Evolutionary conservation across 306 rosid species (phyloP).

Genomic region (Erythrophleum fordii): DNA sequence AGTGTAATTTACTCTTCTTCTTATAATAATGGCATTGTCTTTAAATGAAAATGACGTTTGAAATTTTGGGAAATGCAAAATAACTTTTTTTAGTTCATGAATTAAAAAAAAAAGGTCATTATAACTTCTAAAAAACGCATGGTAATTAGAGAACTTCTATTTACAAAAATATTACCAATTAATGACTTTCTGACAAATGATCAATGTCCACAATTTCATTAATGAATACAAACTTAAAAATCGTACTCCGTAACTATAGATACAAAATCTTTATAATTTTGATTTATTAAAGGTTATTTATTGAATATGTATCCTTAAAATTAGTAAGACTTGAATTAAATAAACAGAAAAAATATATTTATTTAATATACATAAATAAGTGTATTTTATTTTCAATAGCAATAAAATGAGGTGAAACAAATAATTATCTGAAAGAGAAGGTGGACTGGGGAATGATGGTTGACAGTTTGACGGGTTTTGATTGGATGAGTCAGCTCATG

Average conservation of each 20-base stretch:
- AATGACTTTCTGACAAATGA: not conserved
- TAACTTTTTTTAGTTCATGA: too few species aligned
- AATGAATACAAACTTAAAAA: not conserved
- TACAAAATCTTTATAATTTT: not conserved
- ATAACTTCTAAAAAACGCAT: not conserved
- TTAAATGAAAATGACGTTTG: too few species aligned
- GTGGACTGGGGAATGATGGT: not conserved
- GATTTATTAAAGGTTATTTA: not conserved
- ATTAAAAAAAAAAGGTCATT: not conserved
- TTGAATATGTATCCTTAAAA: not conserved
- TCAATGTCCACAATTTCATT: not conserved
- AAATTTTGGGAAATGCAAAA: too few species aligned
- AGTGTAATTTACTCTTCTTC: too few species aligned
- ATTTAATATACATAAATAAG: not conserved
- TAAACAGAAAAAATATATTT: not conserved
- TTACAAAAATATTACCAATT: not conserved
- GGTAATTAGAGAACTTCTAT: not conserved
- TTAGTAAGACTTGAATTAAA: not conserved
- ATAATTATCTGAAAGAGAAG: not conserved
- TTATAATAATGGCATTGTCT: not conserved
- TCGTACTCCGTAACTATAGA: too few species aligned
- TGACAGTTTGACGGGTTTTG: slow-evolving; percentile 18
- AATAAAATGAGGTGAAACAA: not conserved
- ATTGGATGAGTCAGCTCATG: slow-evolving; percentile 36
- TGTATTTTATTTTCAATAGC: too few species aligned